Base-by-base conservation (phyloP, 805 yeast genomes). In the Hemisphaericaspora nanyangensis region DNA sequence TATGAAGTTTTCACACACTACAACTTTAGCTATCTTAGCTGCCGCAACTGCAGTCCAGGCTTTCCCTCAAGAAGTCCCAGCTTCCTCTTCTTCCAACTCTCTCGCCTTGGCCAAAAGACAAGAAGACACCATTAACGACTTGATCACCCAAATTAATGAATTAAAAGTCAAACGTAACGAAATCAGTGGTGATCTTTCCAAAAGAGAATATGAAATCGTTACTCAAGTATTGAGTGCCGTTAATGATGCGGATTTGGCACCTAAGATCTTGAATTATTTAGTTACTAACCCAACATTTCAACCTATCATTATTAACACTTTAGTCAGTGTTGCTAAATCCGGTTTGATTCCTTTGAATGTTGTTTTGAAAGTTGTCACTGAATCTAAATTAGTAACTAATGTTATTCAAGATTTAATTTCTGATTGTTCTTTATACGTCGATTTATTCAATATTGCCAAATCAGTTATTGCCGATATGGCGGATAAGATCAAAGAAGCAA, bases 161-260 rank as follows among this genome's bases (percentile, higher is more conserved):
- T 49, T 50, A 46, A 55, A 51, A 29, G 42, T 45, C 8, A 65
- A 63, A 50, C 55, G 72, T 48, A 63, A 58, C 30, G 56, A 44
- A 12, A 25, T 52, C n/a, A 51, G 46, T 15, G 42, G 44, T 12
- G 61, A 54, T 27, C 48, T 67, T 25, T 38, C 51, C 32, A 61
- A 60, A 37, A 55, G 72, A 54, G 72, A 68, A 37, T 63, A 63
- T 43, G 49, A 55, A 29, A 60, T 68, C 40, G 72, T 68, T 24
- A 68, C 73, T 35, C 52, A 61, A 32, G 65, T 67, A 5, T 65
- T 68, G 46, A 45, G 59, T 6, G 61, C 66, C 19, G 50, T 68
- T 19, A 60, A 66, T 38, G 56, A 63, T 40, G 55, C 72, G 16
- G 47, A 60, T 17, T 52, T 65, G 35, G 64, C 70, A 17, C 70